Base-by-base conservation (phyloP, 2,329 filamentous ascomycete genomes). In the Ophiostoma triangulosporum region DNA sequence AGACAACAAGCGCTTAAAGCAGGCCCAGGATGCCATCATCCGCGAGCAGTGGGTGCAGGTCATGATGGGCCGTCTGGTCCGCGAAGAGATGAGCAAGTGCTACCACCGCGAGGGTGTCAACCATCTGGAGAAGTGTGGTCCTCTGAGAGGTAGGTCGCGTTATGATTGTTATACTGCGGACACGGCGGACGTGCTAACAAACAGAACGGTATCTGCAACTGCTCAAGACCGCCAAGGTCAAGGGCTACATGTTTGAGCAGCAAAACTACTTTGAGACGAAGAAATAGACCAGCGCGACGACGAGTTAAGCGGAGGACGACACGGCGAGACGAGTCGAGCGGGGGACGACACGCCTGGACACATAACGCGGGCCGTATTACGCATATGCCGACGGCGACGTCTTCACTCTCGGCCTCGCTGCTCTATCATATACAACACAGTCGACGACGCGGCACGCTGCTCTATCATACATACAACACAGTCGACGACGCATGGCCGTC, bases 1-100 rank as follows among this genome's bases (percentile, higher is more conserved):
- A 60, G 85, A 93, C 72, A 88, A 83, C 67, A 80, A 80, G 66
- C 80, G 81, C 61, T 75, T 93, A 66, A 93, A 91, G 74, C 81
- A 82, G 57, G 87, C 87, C 52, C 86, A 91, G 67, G 87, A 93
- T 67, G 78, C 86, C 59, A 78, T 93, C 54, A 79, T 93, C 62
- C 78, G 86, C 58, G 87, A 93, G 72, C 87, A 93, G 73, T 93
- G 88, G 88, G 86, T 93, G 56, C 82, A 81, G 67, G 83, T 84
- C 67, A 93, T 93, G 87, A 93, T 90, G 87, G 85, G 84, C 55
- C 77, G 87, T 57, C 71, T 93, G 58, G 85, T 93, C 53, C 75
- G 85, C 59, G 84, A 91, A 67, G 87, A 93, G 74, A 73, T 93
- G 72, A 77, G 83, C 69, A 91, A 88, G 73, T 93, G 87, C 74